Conservation (phyloP, 495 filamentous ascomycete genomes). For the Penicillium cosmopolitanum region DNA sequence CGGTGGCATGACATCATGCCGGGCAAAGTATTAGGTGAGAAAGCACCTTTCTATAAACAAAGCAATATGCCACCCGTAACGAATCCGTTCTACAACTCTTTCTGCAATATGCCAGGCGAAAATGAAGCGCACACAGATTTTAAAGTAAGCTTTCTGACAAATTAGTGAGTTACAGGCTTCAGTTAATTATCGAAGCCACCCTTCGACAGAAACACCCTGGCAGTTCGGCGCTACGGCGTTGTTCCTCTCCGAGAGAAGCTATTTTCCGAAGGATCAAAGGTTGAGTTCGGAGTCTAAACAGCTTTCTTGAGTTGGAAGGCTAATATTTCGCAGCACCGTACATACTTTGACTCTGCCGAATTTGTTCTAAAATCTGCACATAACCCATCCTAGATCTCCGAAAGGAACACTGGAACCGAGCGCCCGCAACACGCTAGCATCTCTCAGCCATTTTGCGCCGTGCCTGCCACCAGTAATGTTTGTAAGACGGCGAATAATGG, state of each 20-base stretch:
- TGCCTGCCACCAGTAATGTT: not conserved
- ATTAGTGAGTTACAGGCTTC: conserved; percentile 1
- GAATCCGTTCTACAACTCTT: not conserved
- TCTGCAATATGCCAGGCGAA: not conserved
- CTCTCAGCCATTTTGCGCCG: not conserved
- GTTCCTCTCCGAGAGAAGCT: conserved; percentile 3
- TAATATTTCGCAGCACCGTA: not conserved
- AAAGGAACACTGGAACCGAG: not conserved
- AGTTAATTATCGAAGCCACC: not conserved
- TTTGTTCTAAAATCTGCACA: not conserved
- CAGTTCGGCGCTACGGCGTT: conserved; percentile 2
- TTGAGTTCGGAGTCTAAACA: not conserved
- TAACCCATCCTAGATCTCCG: not conserved
- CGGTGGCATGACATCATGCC: not conserved
- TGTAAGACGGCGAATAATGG: not conserved
- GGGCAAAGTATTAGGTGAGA: not conserved
- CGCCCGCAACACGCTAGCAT: not conserved
- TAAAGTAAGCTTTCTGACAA: not conserved
- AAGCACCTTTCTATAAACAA: not conserved
- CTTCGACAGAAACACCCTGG: conserved; percentile 1
- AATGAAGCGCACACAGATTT: not conserved
- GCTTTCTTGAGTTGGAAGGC: not conserved
- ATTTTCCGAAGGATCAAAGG: not conserved
- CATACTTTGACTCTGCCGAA: not conserved
- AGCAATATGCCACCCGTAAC: not conserved